Evolutionary conservation across 305 asterid species (phyloP), one percentile per base, ranked within the genome.

Genomic region (Plantago lanceolata): DNA sequence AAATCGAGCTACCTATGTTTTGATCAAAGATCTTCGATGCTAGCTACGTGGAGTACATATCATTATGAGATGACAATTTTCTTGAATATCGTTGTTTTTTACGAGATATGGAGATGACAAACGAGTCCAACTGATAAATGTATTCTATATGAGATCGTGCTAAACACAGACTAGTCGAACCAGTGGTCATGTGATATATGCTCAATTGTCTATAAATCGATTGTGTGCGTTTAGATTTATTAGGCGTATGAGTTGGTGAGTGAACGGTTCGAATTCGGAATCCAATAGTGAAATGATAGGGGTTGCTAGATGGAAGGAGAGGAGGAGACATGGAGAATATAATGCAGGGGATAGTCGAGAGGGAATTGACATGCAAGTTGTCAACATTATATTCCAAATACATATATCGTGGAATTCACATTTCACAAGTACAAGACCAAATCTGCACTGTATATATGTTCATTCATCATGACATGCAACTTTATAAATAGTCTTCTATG

Each of bases 341-440:
- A 50, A 64, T 59, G n/a, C n/a, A n/a, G n/a, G n/a, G 72, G 63
- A 63, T 64, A 63, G 68, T 48, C n/a, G n/a, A 48, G 35, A 18
- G 12, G 47, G 70, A 78, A 82, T 58, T 79, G 95, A 86, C 89
- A 82, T 0, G 4, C 8, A 8, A 76, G 74, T 78, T 78, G 65
- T 59, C 48, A 50, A 55, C 60, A 55, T 37, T 68, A 20, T 43
- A 40, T 50, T 54, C 65, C 67, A 66, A 55, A 5, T 37, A 17
- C 9, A 24, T 52, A 8, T 71, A 19, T 50, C 29, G 78, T 63
- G 53, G 68, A 20, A 28, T 51, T 26, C 56, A n/a, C n/a, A n/a
- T n/a, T n/a, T n/a, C n/a, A n/a, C 72, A 59, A 63, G 70, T 33
- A 66, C 59, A 64, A 64, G 65, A 65, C 66, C 74, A 60, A 70